phyloP scores from a whole-genome alignment of 2,329 filamentous ascomycete species.

The Cordyceps javanica region DNA sequence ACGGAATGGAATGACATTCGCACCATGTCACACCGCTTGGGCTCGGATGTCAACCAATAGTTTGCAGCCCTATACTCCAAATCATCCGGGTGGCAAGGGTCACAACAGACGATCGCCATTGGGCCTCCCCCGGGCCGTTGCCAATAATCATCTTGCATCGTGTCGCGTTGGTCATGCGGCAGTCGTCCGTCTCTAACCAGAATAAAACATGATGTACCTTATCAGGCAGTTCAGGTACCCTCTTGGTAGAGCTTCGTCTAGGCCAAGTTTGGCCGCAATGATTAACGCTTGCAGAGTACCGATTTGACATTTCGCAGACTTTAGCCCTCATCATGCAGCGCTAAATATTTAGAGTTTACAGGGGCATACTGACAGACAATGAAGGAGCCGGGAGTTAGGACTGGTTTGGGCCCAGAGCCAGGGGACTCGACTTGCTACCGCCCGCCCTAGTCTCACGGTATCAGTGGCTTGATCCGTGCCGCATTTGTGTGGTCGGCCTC shows the following conservation, averaged over 20 bases:
- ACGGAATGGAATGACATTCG: neutral
- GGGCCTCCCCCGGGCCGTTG: neutral
- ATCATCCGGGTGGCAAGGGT: constrained; percentile 3
- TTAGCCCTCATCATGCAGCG: neutral
- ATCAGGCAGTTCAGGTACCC: too few relatives aligned
- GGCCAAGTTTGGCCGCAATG: too few relatives aligned
- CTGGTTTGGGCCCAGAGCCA: neutral
- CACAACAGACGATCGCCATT: constrained; percentile 6
- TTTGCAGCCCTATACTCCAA: neutral
- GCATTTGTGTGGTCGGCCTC: neutral
- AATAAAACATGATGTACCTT: too few relatives aligned
- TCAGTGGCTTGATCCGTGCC: neutral
- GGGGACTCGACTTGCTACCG: neutral
- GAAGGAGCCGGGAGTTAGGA: neutral
- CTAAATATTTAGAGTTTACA: constrained; percentile 4
- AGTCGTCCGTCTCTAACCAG: too few relatives aligned
- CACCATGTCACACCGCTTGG: neutral
- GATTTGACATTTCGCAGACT: too few relatives aligned
- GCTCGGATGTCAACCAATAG: neutral
- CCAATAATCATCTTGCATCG: neutral
- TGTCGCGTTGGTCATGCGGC: neutral
- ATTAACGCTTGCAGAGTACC: too few relatives aligned
- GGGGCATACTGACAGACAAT: neutral
- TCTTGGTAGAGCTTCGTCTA: too few relatives aligned
- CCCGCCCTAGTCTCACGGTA: too few relatives aligned